Evolutionary conservation across 768 basidiomycete species (phyloP), one percentile per base, ranked within the genome.

Genomic region (Rhodotorula toruloides): DNA sequence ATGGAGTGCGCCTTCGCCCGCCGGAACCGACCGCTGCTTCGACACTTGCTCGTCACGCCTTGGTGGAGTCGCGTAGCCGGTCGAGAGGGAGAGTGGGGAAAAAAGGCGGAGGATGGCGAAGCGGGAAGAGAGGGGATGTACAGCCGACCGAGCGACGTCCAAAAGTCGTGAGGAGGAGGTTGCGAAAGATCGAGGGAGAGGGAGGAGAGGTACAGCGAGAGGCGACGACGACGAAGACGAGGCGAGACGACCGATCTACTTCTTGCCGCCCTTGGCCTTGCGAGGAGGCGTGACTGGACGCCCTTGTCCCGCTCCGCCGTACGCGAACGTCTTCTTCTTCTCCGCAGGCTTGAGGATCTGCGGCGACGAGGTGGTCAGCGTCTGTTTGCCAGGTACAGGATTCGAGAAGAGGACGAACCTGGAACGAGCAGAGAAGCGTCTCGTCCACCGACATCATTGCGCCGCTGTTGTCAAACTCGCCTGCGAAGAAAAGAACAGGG

Each of bases 401-500:
- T 17, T 21, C 39, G 17, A 44, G 47, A 10, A 43, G 54, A 63
- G 71, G 71, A 17, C 82, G 65, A 70, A 93, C 91, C 80, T 97
- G 94, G 90, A 98, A 97, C 13, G 93, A 97, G 80, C 94, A 97
- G 71, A 98, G 78, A 71, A 98, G 78, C 14, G 94, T 96, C 80
- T 97, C 94, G 75, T 97, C 94, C 48, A 99, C 94, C 75, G 90
- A 92, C 94, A 98, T 99, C 94, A 99, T 99, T 40, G 94, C 94
- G 43, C 94, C 94, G 8, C 94, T 93, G 78, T 99, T 99, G 79
- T 99, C 94, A 75, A 99, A 99, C 81, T 98, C 89, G 70, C 91
- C 53, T 54, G 53, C 89, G 74, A 88, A 90, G 75, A 91, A 90
- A 81, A 91, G 90, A 10, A 7, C n/a, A 4, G 13, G 21, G 1